phyloP scores from a whole-genome alignment of 2,329 filamentous ascomycete species.

The Lojkania enalia region DNA sequence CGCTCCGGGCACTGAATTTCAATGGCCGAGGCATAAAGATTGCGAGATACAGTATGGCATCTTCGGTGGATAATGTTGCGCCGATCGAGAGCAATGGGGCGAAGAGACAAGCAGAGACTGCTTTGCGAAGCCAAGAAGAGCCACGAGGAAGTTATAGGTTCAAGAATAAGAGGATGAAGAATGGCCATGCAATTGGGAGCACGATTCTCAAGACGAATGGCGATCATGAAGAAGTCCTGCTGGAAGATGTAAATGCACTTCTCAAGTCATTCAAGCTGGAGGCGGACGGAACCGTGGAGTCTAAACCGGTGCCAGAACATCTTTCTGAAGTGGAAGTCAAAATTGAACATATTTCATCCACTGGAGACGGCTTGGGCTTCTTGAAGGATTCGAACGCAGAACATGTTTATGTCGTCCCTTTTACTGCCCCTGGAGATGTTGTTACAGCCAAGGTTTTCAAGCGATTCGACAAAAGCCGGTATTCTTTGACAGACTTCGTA shows the following conservation, averaged over 20 bases:
- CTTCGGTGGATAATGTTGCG: constrained; percentile 34
- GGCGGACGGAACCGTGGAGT: constrained; percentile 20
- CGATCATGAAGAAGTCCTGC: constrained; percentile 54
- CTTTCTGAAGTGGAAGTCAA: constrained; percentile 80
- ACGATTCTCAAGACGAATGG: constrained; percentile 47
- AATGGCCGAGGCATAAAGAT: constrained; percentile 18
- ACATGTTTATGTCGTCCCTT: constrained; percentile 84
- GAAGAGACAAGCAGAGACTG: constrained; percentile 39
- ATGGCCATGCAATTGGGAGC: constrained; percentile 41
- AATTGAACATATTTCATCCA: constrained; percentile 83
- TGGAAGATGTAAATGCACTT: constrained; percentile 50
- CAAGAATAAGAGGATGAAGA: constrained; percentile 55
- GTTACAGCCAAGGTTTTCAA: constrained; percentile 78
- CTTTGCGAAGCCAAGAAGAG: constrained; percentile 37
- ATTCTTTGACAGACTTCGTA: constrained; percentile 81
- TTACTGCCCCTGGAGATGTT: constrained; percentile 81
- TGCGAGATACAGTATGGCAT: constrained; percentile 36
- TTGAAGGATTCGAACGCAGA: constrained; percentile 63
- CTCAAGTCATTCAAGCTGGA: constrained; percentile 41
- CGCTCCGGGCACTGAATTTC: constrained; percentile 29
- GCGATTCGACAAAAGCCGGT: constrained; percentile 66
- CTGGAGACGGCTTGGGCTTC: constrained; percentile 84
- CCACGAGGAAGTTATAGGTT: constrained; percentile 42
- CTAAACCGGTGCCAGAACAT: constrained; percentile 59
- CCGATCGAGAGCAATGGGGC: constrained; percentile 38